Base-by-base conservation (phyloP, 2,329 filamentous ascomycete genomes). In the Neurospora crassa region DNA sequence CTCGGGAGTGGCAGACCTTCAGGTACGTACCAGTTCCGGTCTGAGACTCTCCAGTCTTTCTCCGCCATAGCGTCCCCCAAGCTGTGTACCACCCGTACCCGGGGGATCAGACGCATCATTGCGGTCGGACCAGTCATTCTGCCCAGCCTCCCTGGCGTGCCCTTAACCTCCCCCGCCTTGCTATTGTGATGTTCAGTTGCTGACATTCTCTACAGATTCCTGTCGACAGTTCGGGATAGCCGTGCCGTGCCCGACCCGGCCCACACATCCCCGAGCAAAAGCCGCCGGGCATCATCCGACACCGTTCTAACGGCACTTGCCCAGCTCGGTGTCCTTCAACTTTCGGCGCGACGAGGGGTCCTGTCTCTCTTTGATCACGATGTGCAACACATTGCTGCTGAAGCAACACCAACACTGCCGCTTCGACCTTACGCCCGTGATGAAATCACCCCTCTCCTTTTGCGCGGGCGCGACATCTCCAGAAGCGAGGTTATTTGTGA, bases 301-400 rank as follows among this genome's bases (percentile, higher is more conserved):
- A 74, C 79, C 11, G 78, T 78, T 69, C 79, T 88, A 67, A 86
- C 84, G 1, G 82, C 83, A 6, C 82, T 87, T 69, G 84, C 85
- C 24, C 84, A 87, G 74, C 80, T 87, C 5, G 85, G 80, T 1
- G 79, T 82, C 5, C 77, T 82, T 69, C 81, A 82, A 16, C 78
- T 86, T 4, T 78, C 81, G n/a, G 80, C 79, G 5, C 76, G 79
- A 24, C 81, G 84, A 40, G 78, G 81, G 18, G 74, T 87, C 29
- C 80, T 88, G 68, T 87, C 85, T 1, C 78, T 88, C 20, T 87
- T 88, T 72, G 85, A 86, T 73, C 77, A 77, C 5, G 78, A 79
- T 5, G 75, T 81, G 67, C 85, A 88, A 72, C 82, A 86, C 72
- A 78, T 88, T 24, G 77, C 88, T 18, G 84, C 85, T 70, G 86